Conservation (phyloP, 495 filamentous ascomycete genomes). For the Hypomontagnella monticulosa region DNA sequence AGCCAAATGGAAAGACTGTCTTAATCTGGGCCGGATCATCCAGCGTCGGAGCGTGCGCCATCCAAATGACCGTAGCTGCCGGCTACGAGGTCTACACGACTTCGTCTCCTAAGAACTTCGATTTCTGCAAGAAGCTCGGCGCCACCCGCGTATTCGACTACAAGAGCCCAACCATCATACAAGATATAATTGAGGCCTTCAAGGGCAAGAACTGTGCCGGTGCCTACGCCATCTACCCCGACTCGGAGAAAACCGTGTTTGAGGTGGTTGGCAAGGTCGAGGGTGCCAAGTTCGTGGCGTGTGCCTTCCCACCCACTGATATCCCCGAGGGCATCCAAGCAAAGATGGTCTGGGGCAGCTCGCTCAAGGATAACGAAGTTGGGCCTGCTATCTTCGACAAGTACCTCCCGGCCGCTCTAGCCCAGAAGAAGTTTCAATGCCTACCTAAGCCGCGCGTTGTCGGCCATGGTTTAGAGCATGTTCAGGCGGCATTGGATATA, state of each 20-base stretch:
- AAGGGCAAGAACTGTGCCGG: constrained; percentile 33
- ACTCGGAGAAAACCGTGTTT: constrained; percentile 22
- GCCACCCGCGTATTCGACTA: constrained; percentile 70
- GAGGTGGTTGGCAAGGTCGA: constrained; percentile 28
- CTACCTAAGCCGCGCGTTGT: constrained; percentile 36
- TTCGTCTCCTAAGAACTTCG: constrained; percentile 63
- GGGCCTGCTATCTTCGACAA: constrained; percentile 28
- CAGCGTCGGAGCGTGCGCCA: constrained; percentile 68
- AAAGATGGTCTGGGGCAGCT: constrained; percentile 40
- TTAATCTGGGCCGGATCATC: constrained; percentile 69
- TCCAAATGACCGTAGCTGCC: constrained; percentile 68
- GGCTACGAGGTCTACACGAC: constrained; percentile 70
- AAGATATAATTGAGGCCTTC: constrained; percentile 48
- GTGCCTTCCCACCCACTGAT: constrained; percentile 29
- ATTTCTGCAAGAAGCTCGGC: constrained; percentile 62
- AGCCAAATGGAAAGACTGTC: constrained; percentile 47
- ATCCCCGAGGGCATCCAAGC: constrained; percentile 35
- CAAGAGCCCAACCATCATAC: constrained; percentile 46
- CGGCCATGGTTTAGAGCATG: constrained; percentile 37
- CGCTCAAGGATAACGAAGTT: constrained; percentile 38
- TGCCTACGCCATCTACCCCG: constrained; percentile 20
- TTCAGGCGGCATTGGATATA: constrained; percentile 38
- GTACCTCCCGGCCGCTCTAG: constrained; percentile 37
- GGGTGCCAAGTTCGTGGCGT: constrained; percentile 44
- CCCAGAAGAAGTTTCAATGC: constrained; percentile 26